A percentile compares a stretch with the other conserved stretches of the same genome.
Conservation (phyloP, 1,284 basidiomycete genomes). For the Gomphus sp. region DNA sequence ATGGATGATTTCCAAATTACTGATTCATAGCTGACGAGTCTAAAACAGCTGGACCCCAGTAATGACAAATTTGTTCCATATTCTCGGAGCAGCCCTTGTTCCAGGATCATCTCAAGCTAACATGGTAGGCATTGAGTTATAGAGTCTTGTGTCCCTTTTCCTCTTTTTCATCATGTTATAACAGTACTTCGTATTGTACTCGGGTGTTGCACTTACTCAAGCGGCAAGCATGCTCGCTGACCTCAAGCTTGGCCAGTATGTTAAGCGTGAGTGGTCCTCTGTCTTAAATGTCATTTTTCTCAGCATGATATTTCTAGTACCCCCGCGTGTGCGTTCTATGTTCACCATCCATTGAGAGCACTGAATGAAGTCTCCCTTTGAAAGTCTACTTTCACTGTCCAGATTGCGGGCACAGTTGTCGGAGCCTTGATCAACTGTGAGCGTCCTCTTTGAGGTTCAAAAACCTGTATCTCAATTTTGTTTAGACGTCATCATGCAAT, state of each 20-base stretch:
- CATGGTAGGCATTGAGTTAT: slow-evolving; percentile 14
- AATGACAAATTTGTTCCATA: slow-evolving; percentile 10
- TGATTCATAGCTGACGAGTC: slow-evolving; percentile 19
- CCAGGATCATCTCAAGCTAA: slow-evolving; percentile 27
- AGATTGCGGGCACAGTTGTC: slow-evolving; percentile 44
- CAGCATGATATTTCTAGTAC: not conserved
- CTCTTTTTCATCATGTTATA: not conserved
- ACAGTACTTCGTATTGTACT: slow-evolving; percentile 9
- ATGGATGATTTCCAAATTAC: slow-evolving; percentile 11
- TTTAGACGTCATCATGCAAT: slow-evolving; percentile 35
- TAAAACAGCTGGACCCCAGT: slow-evolving; percentile 11
- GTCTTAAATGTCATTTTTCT: not conserved
- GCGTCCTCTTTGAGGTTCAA: not conserved
- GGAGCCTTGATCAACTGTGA: slow-evolving; percentile 16
- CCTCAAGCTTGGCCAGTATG: slow-evolving; percentile 45
- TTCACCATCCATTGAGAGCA: not conserved
- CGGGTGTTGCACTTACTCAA: slow-evolving; percentile 12
- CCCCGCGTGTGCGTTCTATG: slow-evolving; percentile 3
- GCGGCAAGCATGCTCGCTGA: slow-evolving; percentile 30
- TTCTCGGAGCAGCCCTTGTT: slow-evolving; percentile 23
- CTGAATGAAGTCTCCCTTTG: slow-evolving; percentile 7
- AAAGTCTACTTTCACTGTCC: slow-evolving; percentile 47
- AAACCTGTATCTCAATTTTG: not conserved
- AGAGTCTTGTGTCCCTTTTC: not conserved
- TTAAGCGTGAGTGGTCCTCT: slow-evolving; percentile 46